phyloP scores from a whole-genome alignment of 1,139 yeast species.

The Zygoascus hellenicus region DNA sequence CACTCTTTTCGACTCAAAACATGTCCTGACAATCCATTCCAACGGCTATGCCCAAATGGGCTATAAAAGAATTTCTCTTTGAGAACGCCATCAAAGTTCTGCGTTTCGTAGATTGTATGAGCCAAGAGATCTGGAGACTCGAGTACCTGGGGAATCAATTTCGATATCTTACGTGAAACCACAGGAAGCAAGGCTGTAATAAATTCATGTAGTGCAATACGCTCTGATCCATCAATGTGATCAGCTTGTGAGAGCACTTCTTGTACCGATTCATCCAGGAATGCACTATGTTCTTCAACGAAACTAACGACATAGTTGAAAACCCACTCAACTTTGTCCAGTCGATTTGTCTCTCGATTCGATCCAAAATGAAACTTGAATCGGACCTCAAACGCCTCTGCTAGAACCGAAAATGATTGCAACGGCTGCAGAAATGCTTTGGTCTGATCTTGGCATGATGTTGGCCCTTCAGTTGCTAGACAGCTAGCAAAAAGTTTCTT shows the following conservation, averaged over 20 bases:
- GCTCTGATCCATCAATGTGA: constrained; percentile 20
- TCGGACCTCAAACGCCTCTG: constrained; percentile 53
- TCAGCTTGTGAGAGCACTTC: constrained; percentile 28
- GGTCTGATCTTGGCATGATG: constrained; percentile 6
- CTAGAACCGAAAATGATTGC: constrained; percentile 54
- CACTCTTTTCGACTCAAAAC: constrained; percentile 39
- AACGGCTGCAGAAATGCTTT: constrained; percentile 45
- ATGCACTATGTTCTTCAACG: constrained; percentile 40
- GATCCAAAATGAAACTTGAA: constrained; percentile 71
- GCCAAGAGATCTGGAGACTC: constrained; percentile 48
- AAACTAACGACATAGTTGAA: constrained; percentile 50
- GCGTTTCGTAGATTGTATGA: constrained; percentile 56
- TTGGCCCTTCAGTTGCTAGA: constrained; percentile 15
- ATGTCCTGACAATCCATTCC: constrained; percentile 59
- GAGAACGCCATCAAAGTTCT: constrained; percentile 53
- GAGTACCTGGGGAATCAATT: constrained; percentile 36
- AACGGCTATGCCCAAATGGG: constrained; percentile 40
- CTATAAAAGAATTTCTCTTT: constrained; percentile 51
- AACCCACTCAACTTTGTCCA: constrained; percentile 81
- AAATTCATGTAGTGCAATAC: constrained; percentile 43
- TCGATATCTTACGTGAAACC: constrained; percentile 43
- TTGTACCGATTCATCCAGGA: constrained; percentile 38
- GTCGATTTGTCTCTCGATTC: constrained; percentile 55
- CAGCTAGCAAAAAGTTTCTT: constrained; percentile 13
- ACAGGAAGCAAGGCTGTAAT: constrained; percentile 51